These are phyloP conservation scores for Arachis stenosperma DNA, from an alignment of 306 rosid genomes.

Conservation along the genomic window DNA sequence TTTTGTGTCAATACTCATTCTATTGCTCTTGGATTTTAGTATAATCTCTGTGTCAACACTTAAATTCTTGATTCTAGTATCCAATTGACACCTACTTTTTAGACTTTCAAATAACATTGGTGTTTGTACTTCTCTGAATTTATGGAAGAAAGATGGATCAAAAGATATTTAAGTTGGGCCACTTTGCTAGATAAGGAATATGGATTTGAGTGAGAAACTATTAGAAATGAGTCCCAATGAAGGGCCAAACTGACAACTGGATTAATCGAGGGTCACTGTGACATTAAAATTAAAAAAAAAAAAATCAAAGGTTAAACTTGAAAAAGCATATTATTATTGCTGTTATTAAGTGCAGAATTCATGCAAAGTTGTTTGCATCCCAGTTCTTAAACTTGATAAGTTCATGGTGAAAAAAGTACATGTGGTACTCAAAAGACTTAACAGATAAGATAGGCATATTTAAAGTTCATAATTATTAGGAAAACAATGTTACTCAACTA, in stretches of 20 bases:
- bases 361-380: not conserved
- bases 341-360: not conserved
- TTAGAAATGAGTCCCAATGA: conserved; percentile 14
- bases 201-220: conserved; percentile 9
- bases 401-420: not conserved
- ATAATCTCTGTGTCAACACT: no score
- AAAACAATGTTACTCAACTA: not conserved
- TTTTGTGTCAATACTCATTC: no score
- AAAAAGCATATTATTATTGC: conserved; percentile 4
- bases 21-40: no score
- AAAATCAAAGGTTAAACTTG: not conserved
- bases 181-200: conserved; percentile 3
- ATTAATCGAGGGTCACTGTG: not conserved
- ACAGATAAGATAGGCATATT: not conserved
- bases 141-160: conserved; percentile 9
- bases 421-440: not conserved
- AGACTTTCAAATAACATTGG: no score
- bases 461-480: not conserved
- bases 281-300: not conserved
- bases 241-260: conserved; percentile 4
- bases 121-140: not conserved
- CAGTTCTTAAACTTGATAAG: conserved; percentile 5
- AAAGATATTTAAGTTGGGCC: not conserved
- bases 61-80: no score
- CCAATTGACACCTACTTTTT: no score